These are phyloP conservation scores for Irpex lacteus DNA, from an alignment of 1,284 basidiomycete genomes.

Conservation along the genomic window DNA sequence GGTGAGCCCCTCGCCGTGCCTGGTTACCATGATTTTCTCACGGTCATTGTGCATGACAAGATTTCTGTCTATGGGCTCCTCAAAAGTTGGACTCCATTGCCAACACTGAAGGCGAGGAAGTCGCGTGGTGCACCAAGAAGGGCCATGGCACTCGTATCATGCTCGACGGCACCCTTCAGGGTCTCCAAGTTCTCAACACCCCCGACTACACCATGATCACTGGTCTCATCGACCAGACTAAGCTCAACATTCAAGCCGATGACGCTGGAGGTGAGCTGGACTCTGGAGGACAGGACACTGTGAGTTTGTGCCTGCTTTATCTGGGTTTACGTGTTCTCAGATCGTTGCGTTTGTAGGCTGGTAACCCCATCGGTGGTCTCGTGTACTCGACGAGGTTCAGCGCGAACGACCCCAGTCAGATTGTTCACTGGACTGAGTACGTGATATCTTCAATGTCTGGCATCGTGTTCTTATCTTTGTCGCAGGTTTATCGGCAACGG, in stretches of 20 bases:
- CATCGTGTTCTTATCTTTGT: slow-evolving; percentile 1
- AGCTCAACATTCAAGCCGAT: slow-evolving; percentile 47
- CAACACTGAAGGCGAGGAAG: slow-evolving; percentile 63
- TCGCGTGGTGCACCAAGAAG: slow-evolving; percentile 74
- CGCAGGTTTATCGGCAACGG: slow-evolving; percentile 46
- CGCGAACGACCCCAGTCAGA: slow-evolving; percentile 34
- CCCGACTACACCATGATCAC: slow-evolving; percentile 64
- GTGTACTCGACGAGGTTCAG: slow-evolving; percentile 43
- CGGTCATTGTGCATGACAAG: slow-evolving; percentile 25
- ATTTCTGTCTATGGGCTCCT: slow-evolving; percentile 67
- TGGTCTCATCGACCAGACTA: slow-evolving; percentile 61
- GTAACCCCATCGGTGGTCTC: slow-evolving; percentile 53
- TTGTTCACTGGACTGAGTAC: slow-evolving; percentile 44
- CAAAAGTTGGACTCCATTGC: slow-evolving; percentile 48
- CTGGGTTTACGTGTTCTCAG: neutral
- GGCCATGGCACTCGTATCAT: slow-evolving; percentile 66
- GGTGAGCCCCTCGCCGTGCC: slow-evolving; percentile 33
- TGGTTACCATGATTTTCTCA: slow-evolving; percentile 13
- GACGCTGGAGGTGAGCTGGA: slow-evolving; percentile 73
- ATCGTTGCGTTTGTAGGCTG: slow-evolving; percentile 28
- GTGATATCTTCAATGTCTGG: slow-evolving; percentile 14
- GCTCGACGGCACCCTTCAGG: slow-evolving; percentile 57
- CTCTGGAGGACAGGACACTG: slow-evolving; percentile 43
- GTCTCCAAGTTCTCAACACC: slow-evolving; percentile 65
- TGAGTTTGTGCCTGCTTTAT: slow-evolving; percentile 17